Conservation (phyloP, 352 stramenopile genomes). For the Phytophthora pini region DNA sequence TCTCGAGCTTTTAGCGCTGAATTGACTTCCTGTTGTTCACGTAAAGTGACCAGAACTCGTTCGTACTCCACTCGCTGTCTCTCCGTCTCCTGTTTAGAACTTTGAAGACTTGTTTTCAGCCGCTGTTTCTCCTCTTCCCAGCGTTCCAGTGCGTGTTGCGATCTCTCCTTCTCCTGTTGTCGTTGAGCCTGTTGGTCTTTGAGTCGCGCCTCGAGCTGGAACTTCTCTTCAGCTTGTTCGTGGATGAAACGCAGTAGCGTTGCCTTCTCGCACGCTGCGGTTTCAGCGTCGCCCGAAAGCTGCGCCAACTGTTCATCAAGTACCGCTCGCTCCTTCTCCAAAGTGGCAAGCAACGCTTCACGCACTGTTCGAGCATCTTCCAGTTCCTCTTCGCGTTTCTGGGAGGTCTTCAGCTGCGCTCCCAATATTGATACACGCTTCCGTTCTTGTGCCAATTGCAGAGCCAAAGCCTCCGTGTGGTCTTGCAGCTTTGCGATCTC, state of each 20-base stretch:
- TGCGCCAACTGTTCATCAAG: conserved; percentile 55
- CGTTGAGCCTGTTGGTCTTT: conserved; percentile 60
- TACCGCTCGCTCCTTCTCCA: conserved; percentile 61
- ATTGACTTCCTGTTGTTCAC: conserved; percentile 46
- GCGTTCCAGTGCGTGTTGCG: conserved; percentile 43
- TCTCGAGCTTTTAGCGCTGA: conserved; percentile 41
- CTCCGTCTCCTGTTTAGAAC: conserved; percentile 39
- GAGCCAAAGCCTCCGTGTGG: conserved; percentile 57
- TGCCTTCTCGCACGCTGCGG: conserved; percentile 69
- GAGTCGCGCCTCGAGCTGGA: conserved; percentile 59
- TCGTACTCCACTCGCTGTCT: conserved; percentile 39
- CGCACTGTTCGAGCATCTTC: conserved; percentile 61
- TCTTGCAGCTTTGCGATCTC: conserved; percentile 81
- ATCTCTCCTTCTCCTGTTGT: conserved; percentile 33
- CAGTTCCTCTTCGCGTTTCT: conserved; percentile 46
- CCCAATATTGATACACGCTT: conserved; percentile 44
- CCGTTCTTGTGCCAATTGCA: conserved; percentile 70
- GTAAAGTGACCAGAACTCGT: conserved; percentile 24
- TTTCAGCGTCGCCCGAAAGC: conserved; percentile 55
- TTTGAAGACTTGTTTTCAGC: conserved; percentile 43
- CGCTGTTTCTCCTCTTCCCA: conserved; percentile 55
- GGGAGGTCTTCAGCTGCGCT: conserved; percentile 35
- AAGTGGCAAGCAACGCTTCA: conserved; percentile 53
- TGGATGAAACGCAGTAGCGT: conserved; percentile 81
- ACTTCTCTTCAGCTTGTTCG: conserved; percentile 74